Base-by-base conservation (phyloP, 352 stramenopile genomes). In the Globisporangium nunn region DNA sequence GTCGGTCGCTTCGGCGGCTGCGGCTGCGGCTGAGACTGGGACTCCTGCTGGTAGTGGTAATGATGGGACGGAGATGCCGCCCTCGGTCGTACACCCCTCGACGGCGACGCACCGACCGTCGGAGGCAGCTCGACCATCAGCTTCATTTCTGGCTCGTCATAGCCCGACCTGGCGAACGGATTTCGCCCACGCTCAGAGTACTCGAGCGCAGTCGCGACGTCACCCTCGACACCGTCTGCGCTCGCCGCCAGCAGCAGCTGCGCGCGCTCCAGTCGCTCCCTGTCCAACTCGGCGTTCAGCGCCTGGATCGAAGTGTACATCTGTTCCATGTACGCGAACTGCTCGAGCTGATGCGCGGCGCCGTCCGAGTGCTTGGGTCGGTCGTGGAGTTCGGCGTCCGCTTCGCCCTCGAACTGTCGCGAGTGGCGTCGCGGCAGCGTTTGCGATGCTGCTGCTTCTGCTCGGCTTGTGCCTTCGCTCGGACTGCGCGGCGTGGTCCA, bases 241-340 rank as follows among this genome's bases (percentile, higher is more conserved):
- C 29, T 28, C 11, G 61, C 31, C 7, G 60, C 11, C 40, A 62
- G 54, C 8, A 66, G 53, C 8, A 66, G 53, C 14, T 52, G 52
- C 12, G 62, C 31, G 49, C 64, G 64, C 3, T 60, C 63, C n/a
- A 66, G 60, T 7, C 72, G 68, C 39, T 87, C 75, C 17, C 56
- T 67, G 35, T 81, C 75, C 40, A 86, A 40, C 52, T 86, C 73
- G 0, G 67, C 62, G 17, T 72, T 84, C 12, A 85, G 40, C 30
- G 66, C 35, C 56, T 77, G 74, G 54, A 89, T 85, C 3, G 70
- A 81, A 18, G 57, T 72, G 62, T 85, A 82, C 71, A 89, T 87
- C 47, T 86, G 66, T 50, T 89, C 76, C 79, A 89, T 89, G 54
- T 85, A 85, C 17, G 64, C 65, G 31, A 85, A 66, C 35, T 89